Base-by-base conservation (phyloP, 495 filamentous ascomycete genomes). In the Penicillium mononematosum region DNA sequence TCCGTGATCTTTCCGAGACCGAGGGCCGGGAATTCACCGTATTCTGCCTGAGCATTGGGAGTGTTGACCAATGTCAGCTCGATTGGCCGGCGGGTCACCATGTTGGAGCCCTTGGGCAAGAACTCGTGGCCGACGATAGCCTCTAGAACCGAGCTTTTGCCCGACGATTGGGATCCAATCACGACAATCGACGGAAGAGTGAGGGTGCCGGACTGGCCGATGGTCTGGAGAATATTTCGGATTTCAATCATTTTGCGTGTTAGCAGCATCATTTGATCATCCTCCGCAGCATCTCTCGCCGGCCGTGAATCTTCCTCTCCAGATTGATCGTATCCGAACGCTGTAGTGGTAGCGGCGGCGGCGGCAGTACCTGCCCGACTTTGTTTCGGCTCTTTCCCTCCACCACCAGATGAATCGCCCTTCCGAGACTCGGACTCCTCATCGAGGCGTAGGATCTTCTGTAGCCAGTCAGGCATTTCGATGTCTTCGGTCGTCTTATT, bases 161-260 rank as follows among this genome's bases (percentile, higher is more conserved):
- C 94, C 2, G 94, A 98, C 4, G 93, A 97, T 70, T 99, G 94
- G 1, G 94, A 98, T 11, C 94, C 94, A 63, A 99, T 97, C 20
- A 99, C 94, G 7, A 99, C 94, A 56, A 99, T 99, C 2, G 94
- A 96, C 0, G 94, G 94, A 39, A 98, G 74, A 5, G 88, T 92
- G 39, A 99, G 77, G 12, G 88, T 82, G 58, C 85, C 88, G 6
- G 92, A 92, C 75, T 99, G 92, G 42, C 94, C 94, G 45, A 99
- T 88, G 19, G 86, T 84, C 65, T 93, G 87, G 7, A 99, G 78
- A 41, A 99, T 91, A 59, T 87, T 91, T 58, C 95, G 78, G 50
- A 99, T 98, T 70, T 99, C 93, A 66, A 99, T 99, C 94, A 99
- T 99, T 73, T 96, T 96, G 75, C 92, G 92, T 0, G 94, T 99